phyloP scores from a whole-genome alignment of 441 rosid genomes.

The Croton laevigatus region DNA sequence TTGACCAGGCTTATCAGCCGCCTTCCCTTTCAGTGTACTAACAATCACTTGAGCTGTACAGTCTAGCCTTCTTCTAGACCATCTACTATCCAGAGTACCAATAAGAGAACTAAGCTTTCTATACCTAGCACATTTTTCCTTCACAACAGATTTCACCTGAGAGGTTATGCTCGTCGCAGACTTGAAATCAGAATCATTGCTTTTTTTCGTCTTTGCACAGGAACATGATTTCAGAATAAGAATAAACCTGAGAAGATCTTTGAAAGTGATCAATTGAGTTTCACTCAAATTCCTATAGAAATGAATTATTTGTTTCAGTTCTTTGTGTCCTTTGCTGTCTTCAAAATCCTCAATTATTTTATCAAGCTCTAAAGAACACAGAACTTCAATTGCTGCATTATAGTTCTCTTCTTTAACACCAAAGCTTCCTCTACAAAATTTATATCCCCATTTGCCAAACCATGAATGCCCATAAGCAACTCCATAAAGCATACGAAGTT shows the following conservation, averaged over 20 bases:
- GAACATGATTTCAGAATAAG: conserved; percentile 52
- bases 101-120: conserved; percentile 41
- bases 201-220: conserved; percentile 36
- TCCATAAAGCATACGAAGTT: conserved; percentile 71
- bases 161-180: conserved; percentile 18
- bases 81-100: conserved; percentile 66
- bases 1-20: conserved; percentile 29
- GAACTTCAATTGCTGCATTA: conserved; percentile 54
- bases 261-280: conserved; percentile 49
- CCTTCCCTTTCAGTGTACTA: conserved; percentile 52
- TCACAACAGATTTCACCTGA: conserved; percentile 31
- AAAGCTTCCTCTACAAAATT: conserved; percentile 66
- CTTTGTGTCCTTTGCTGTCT: conserved; percentile 25
- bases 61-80: conserved; percentile 80
- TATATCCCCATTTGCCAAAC: conserved; percentile 93
- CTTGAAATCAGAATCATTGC: conserved; percentile 18
- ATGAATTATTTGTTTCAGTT: conserved; percentile 43
- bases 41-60: conserved; percentile 78
- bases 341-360: conserved; percentile 45
- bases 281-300: conserved; percentile 62
- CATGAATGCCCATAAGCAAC: conserved; percentile 85
- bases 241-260: conserved; percentile 75
- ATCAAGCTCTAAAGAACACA: conserved; percentile 60
- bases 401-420: conserved; percentile 65
- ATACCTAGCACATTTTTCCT: conserved; percentile 40